A percentile compares a stretch with the other conserved stretches of the same genome.
Evolutionary conservation across 2,329 filamentous ascomycete species (phyloP).

Genomic region (Onygenales sp.): DNA sequence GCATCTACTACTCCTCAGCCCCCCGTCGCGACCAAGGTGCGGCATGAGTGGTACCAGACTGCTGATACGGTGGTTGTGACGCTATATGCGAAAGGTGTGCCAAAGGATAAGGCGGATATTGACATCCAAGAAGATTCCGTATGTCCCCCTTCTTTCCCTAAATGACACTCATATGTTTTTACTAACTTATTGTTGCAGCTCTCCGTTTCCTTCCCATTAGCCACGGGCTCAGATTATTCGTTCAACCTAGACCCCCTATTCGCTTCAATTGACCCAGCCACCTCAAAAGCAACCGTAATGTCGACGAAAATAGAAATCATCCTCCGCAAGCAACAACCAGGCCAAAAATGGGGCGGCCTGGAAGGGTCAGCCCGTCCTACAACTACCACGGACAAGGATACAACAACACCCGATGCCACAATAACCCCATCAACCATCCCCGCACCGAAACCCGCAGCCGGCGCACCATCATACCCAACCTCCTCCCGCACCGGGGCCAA

Average conservation of each 20-base stretch:
- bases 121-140: slow-evolving; percentile 43
- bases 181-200: slow-evolving; percentile 29
- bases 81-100: slow-evolving; percentile 56
- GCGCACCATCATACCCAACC: slow-evolving; percentile 64
- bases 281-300: slow-evolving; percentile 56
- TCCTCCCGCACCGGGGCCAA: slow-evolving; percentile 77
- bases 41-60: slow-evolving; percentile 62
- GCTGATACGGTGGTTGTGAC: slow-evolving; percentile 52
- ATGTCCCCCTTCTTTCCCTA: slow-evolving; percentile 17
- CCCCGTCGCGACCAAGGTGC: slow-evolving; percentile 49
- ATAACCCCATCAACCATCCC: slow-evolving; percentile 10
- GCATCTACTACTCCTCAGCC: slow-evolving; percentile 6
- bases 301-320: slow-evolving; percentile 71
- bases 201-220: slow-evolving; percentile 50
- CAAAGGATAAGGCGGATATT: slow-evolving; percentile 45
- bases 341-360: slow-evolving; percentile 58
- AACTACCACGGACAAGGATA: slow-evolving; percentile 2
- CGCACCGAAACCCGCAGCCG: slow-evolving; percentile 11
- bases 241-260: slow-evolving; percentile 59
- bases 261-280: slow-evolving; percentile 50
- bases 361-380: slow-evolving; percentile 34
- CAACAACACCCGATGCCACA: slow-evolving; percentile 14
- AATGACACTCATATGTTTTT: not conserved
- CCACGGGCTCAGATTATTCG: slow-evolving; percentile 45
- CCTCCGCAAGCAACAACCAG: slow-evolving; percentile 56